Conservation (phyloP, 495 filamentous ascomycete species). For the Cercophora scortea region DNA sequence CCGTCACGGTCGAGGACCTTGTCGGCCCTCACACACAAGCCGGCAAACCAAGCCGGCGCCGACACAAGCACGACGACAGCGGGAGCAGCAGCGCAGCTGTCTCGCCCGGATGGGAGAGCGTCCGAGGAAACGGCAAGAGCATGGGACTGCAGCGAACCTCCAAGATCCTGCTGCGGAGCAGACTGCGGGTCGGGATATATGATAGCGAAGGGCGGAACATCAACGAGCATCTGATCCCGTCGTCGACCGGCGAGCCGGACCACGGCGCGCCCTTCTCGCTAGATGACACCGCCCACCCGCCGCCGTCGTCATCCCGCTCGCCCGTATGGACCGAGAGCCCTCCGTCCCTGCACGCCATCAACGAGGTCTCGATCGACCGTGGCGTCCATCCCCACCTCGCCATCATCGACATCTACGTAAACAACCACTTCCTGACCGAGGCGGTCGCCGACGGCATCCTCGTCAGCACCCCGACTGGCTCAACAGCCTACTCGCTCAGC, state of each 20-base stretch:
- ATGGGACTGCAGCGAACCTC: slow-evolving; percentile 69
- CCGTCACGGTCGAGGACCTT: slow-evolving; percentile 38
- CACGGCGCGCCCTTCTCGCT: slow-evolving; percentile 18
- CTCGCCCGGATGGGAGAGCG: slow-evolving; percentile 51
- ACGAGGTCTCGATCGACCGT: slow-evolving; percentile 89
- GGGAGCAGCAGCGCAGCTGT: background rate
- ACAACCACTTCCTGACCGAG: slow-evolving; percentile 78
- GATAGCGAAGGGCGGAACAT: slow-evolving; percentile 50
- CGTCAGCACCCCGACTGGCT: slow-evolving; percentile 86
- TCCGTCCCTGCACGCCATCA: slow-evolving; percentile 72
- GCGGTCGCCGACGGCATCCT: slow-evolving; percentile 94
- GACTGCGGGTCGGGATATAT: slow-evolving; percentile 76
- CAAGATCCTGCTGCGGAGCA: slow-evolving; percentile 76
- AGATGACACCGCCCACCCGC: background rate
- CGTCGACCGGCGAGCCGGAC: slow-evolving; percentile 34
- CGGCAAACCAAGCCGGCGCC: slow-evolving; percentile 13
- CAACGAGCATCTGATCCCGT: slow-evolving; percentile 38
- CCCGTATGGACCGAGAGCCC: slow-evolving; percentile 4
- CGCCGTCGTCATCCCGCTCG: background rate
- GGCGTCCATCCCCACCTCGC: slow-evolving; percentile 84
- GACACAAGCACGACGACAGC: slow-evolving; percentile 8
- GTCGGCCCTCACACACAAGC: slow-evolving; percentile 37
- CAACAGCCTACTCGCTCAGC: slow-evolving; percentile 89
- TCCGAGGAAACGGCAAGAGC: slow-evolving; percentile 74
- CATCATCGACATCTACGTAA: slow-evolving; percentile 80